Conservation (phyloP, 805 yeast genomes). For the Brettanomyces bruxellensis region DNA sequence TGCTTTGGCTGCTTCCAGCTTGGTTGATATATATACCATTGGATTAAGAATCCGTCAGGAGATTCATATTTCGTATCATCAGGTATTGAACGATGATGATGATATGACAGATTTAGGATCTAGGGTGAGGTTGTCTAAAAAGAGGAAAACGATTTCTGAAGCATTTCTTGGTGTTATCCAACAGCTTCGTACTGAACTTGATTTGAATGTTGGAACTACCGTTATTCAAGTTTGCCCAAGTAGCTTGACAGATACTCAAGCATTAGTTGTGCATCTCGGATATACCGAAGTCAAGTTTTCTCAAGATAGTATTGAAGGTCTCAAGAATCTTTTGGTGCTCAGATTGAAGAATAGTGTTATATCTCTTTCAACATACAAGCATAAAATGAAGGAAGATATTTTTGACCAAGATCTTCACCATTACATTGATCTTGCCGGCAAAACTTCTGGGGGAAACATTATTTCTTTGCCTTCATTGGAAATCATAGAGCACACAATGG, state of each 20-base stretch:
- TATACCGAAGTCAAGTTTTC: slow-evolving; percentile 44
- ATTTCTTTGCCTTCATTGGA: slow-evolving; percentile 70
- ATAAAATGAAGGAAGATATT: slow-evolving; percentile 37
- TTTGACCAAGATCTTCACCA: slow-evolving; percentile 34
- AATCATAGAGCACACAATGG: slow-evolving; percentile 70
- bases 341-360: slow-evolving; percentile 55
- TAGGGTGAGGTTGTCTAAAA: no score
- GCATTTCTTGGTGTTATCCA: slow-evolving; percentile 21
- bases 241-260: slow-evolving; percentile 69
- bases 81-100: slow-evolving; percentile 49
- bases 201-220: slow-evolving; percentile 48
- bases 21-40: slow-evolving; percentile 69
- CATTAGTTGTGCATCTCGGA: slow-evolving; percentile 52
- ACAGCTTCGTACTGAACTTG: slow-evolving; percentile 58
- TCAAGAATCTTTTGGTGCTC: slow-evolving; percentile 52
- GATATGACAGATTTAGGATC: not conserved
- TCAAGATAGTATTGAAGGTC: slow-evolving; percentile 34
- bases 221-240: slow-evolving; percentile 73
- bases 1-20: slow-evolving; percentile 76
- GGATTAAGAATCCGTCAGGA: slow-evolving; percentile 66
- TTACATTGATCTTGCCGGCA: slow-evolving; percentile 45
- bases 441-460: slow-evolving; percentile 72
- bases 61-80: slow-evolving; percentile 61
- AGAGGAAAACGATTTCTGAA: slow-evolving; percentile 3
- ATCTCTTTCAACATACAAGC: slow-evolving; percentile 54